Conservation (phyloP, 192 early-diverging fungal genomes). For the Backusella luteola region DNA sequence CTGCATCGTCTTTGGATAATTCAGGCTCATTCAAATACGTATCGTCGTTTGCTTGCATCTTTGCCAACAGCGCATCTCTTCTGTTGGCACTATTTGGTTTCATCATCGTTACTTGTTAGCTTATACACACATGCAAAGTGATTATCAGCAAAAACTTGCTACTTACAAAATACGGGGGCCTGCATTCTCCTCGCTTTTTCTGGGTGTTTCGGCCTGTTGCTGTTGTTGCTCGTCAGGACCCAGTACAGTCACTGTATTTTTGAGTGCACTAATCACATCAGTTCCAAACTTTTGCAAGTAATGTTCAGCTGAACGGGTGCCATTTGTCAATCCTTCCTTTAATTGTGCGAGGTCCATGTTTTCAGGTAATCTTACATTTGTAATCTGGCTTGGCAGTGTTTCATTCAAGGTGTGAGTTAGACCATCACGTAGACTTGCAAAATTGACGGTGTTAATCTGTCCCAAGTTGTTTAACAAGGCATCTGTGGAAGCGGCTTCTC, state of each 20-base stretch:
- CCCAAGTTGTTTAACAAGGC: not conserved
- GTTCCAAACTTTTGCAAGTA: conserved; percentile 49
- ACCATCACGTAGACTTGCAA: not conserved
- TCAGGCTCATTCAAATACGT: conserved; percentile 43
- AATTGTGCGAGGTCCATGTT: conserved; percentile 32
- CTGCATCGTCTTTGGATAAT: not conserved
- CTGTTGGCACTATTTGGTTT: conserved; percentile 17
- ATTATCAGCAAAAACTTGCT: not conserved
- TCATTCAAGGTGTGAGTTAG: conserved; percentile 7
- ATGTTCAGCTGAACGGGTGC: conserved; percentile 48
- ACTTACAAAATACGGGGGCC: conserved; percentile 24
- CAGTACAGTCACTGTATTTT: conserved; percentile 42
- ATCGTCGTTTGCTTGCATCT: conserved; percentile 39
- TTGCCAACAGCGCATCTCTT: conserved; percentile 45
- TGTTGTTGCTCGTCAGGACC: conserved; percentile 25
- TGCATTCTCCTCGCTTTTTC: conserved; percentile 12
- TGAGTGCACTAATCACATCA: conserved; percentile 41
- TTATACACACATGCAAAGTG: not conserved
- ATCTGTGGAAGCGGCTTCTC: not conserved
- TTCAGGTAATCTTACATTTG: conserved; percentile 21
- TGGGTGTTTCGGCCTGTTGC: conserved; percentile 17
- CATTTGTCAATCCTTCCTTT: conserved; percentile 28
- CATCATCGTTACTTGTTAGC: too few relatives aligned
- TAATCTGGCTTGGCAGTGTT: not conserved
- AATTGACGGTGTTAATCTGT: conserved; percentile 3